These are phyloP conservation scores for Elaeis guineensis DNA, from an alignment of 176 grass and related monocot genomes.

Conservation along the genomic window DNA sequence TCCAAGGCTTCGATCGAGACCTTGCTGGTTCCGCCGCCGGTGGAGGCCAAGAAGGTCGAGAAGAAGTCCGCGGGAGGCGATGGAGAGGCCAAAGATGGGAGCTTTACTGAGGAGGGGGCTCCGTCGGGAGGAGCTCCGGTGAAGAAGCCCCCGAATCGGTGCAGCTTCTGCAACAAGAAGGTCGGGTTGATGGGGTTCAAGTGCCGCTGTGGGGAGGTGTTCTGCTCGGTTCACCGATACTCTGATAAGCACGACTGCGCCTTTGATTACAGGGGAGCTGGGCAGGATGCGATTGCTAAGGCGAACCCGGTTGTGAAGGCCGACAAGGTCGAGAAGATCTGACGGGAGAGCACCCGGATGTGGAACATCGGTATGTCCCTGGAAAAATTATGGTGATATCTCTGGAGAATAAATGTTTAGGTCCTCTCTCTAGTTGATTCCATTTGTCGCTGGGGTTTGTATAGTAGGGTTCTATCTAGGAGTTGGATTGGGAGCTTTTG, in stretches of 20 bases:
- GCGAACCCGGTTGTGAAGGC: constrained; percentile 54
- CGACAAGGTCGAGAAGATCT: constrained; percentile 58
- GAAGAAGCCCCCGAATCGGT: constrained; percentile 13
- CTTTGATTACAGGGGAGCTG: constrained; percentile 52
- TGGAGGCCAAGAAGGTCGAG: constrained; percentile 6
- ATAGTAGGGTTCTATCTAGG: neutral
- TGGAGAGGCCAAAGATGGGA: neutral
- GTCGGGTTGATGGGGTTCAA: constrained; percentile 62
- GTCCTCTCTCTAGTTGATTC: neutral
- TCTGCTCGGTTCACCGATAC: constrained; percentile 58
- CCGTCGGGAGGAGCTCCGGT: neutral
- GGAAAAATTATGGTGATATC: too few species aligned
- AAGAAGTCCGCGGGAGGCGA: neutral
- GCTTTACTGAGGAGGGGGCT: neutral
- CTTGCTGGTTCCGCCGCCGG: neutral
- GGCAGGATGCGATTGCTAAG: constrained; percentile 43
- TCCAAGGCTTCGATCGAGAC: constrained; percentile 22
- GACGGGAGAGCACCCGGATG: neutral
- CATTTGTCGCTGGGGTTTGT: neutral
- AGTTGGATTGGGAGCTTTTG: neutral
- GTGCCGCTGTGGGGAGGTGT: constrained; percentile 61
- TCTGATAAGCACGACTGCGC: constrained; percentile 48
- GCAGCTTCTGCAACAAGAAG: constrained; percentile 29
- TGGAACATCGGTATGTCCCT: too few species aligned
- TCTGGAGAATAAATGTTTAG: neutral